Base-by-base conservation (phyloP, 306 rosid species). In the Argentina anserina region DNA sequence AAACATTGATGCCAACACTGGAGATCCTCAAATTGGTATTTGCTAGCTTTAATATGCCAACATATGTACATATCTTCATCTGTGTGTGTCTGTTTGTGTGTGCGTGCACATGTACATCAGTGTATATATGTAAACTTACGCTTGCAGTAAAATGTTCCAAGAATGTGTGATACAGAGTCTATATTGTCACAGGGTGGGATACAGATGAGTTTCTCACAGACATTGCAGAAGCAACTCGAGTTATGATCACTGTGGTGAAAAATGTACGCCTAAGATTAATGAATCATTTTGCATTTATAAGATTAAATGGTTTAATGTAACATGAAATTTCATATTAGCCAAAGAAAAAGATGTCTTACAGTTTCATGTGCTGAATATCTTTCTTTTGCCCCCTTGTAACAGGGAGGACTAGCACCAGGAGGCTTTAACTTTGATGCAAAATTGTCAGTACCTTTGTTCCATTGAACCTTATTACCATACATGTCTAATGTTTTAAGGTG, bases 391-490 rank as follows among this genome's bases (percentile, higher is more conserved):
- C 12, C 72, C 66, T 36, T 40, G 40, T 80, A 14, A 20, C 80
- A 94, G 99, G 93, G 89, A 28, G 99, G 97, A 65, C 50, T 91
- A 63, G 96, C 99, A 73, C 97, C 96, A 0, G 99, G 99, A 76
- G 99, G 99, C 82, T 94, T 94, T 91, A 94, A 94, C 82, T 94
- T 94, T 41, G 99, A 94, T 75, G 97, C 99, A 2, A 94, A 94
- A 90, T 74, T 94, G 97, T 91, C 37, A 79, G 96, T 86, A 65
- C 52, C 73, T 45, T 50, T 70, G 46, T 63, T 62, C 69, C 34
- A 37, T 20, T 40, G 15, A 1, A 74, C 65, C 53, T n/a, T 4
- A 13, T 29, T 34, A 20, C 23, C 34, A 31, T 37, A 20, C 11
- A 59, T 66, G 14, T n/a, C 14, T 52, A 73, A 36, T 42, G 26